A percentile compares a stretch with the other conserved stretches of the same genome.
These are phyloP conservation scores for Lecanicillium sp. DNA, from an alignment of 2,329 filamentous ascomycete species.

Conservation along the genomic window DNA sequence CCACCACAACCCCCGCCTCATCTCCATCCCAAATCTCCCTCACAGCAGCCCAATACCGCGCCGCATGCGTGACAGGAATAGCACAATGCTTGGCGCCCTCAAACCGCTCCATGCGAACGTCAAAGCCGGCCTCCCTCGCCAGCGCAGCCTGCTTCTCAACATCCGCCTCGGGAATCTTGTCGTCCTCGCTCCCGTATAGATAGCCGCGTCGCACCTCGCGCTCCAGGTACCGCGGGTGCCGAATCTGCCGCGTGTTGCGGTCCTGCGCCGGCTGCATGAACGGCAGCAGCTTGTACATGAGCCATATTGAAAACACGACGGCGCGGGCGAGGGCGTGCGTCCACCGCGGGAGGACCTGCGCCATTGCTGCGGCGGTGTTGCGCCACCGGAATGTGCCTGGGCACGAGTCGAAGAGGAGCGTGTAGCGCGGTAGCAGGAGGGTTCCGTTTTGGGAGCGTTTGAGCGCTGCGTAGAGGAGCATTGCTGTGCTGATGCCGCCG, in stretches of 20 bases:
- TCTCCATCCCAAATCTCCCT: conserved; percentile 35
- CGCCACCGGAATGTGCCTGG: conserved; percentile 35
- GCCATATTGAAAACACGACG: conserved; percentile 23
- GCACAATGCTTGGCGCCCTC: conserved; percentile 40
- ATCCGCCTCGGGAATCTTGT: conserved; percentile 35
- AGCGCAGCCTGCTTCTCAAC: conserved; percentile 39
- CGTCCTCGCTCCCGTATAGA: conserved; percentile 40
- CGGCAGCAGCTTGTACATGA: conserved; percentile 20
- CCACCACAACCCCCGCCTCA: neutral
- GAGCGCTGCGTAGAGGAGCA: conserved; percentile 28
- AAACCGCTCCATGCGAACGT: conserved; percentile 37
- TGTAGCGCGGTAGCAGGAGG: conserved; percentile 22
- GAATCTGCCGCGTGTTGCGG: conserved; percentile 27
- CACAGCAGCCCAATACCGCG: conserved; percentile 43
- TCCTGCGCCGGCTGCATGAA: conserved; percentile 21
- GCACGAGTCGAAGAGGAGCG: conserved; percentile 6
- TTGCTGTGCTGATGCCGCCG: conserved; percentile 36
- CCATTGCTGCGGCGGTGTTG: conserved; percentile 30
- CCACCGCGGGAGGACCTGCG: conserved; percentile 24
- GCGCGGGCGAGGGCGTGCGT: conserved; percentile 25
- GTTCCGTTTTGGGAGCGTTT: conserved; percentile 13
- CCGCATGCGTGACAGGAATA: conserved; percentile 34
- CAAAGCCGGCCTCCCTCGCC: conserved; percentile 30
- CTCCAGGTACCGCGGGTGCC: conserved; percentile 21
- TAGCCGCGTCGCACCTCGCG: conserved; percentile 39